phyloP scores from a whole-genome alignment of 2,329 filamentous ascomycete genomes.

The Beauveria australis region DNA sequence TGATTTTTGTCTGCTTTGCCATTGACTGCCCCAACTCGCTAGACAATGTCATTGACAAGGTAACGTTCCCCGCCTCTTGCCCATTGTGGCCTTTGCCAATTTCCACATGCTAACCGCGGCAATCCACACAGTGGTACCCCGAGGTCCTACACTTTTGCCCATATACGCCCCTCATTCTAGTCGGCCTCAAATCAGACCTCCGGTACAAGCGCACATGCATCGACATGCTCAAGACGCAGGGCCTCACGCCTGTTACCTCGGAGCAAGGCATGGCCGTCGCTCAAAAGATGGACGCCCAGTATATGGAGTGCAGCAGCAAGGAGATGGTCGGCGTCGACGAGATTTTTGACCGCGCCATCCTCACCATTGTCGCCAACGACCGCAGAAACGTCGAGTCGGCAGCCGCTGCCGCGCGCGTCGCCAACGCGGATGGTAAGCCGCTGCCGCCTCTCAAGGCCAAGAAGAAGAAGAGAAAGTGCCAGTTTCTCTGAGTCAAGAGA shows the following conservation, averaged over 20 bases:
- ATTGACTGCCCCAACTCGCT: slow-evolving; percentile 98
- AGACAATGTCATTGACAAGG: slow-evolving; percentile 98
- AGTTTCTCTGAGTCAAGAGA: slow-evolving; percentile 53
- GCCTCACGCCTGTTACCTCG: slow-evolving; percentile 85
- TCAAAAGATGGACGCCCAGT: slow-evolving; percentile 85
- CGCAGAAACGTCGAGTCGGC: slow-evolving; percentile 51
- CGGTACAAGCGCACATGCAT: slow-evolving; percentile 94
- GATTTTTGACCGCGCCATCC: slow-evolving; percentile 87
- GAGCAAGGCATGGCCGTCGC: slow-evolving; percentile 86
- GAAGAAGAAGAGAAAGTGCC: slow-evolving; percentile 80
- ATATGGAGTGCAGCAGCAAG: slow-evolving; percentile 98
- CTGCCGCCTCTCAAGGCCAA: slow-evolving; percentile 39
- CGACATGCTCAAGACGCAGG: slow-evolving; percentile 96
- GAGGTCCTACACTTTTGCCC: slow-evolving; percentile 99
- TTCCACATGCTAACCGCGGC: not conserved
- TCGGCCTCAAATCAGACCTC: slow-evolving; percentile 94
- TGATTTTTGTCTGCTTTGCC: slow-evolving; percentile 97
- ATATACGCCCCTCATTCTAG: slow-evolving; percentile 89
- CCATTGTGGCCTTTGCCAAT: too few species aligned
- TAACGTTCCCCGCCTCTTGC: slow-evolving; percentile 30
- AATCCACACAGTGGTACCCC: slow-evolving; percentile 74
- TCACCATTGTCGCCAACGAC: slow-evolving; percentile 80
- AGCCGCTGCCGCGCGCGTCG: slow-evolving; percentile 29
- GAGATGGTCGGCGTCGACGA: slow-evolving; percentile 95
- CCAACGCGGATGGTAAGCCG: slow-evolving; percentile 29